These are phyloP conservation scores for Colletotrichum sp. DNA, from an alignment of 2,329 filamentous ascomycete species.

Conservation along the genomic window DNA sequence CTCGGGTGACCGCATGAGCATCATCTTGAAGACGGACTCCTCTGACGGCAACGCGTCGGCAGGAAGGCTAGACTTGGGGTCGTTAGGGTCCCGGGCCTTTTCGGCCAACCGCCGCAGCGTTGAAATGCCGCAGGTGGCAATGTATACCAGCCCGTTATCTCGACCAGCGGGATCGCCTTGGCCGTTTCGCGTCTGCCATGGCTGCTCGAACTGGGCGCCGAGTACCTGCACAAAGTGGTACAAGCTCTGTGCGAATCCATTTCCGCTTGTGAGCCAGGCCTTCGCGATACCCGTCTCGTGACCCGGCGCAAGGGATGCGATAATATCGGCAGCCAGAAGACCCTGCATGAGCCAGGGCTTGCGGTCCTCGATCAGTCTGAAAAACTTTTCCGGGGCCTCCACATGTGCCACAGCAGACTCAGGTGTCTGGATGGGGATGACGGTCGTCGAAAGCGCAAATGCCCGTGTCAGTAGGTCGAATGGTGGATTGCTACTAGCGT, in stretches of 20 bases:
- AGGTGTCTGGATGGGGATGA: slow-evolving; percentile 71
- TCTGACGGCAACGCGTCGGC: slow-evolving; percentile 68
- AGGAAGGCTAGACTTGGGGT: slow-evolving; percentile 56
- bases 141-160: slow-evolving; percentile 62
- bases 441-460: slow-evolving; percentile 85
- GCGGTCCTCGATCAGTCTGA: slow-evolving; percentile 74
- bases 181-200: slow-evolving; percentile 35
- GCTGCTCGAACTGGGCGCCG: slow-evolving; percentile 64
- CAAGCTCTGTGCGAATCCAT: slow-evolving; percentile 83
- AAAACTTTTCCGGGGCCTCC: slow-evolving; percentile 37
- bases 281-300: slow-evolving; percentile 76
- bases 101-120: slow-evolving; percentile 73
- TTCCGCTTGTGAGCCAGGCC: slow-evolving; percentile 82
- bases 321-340: slow-evolving; percentile 86
- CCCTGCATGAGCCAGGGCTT: slow-evolving; percentile 94
- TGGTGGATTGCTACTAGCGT: slow-evolving; percentile 66
- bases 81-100: slow-evolving; percentile 66
- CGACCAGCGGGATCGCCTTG: slow-evolving; percentile 27
- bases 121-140: slow-evolving; percentile 71
- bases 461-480: slow-evolving; percentile 85
- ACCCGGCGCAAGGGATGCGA: slow-evolving; percentile 75
- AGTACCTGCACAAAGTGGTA: slow-evolving; percentile 77
- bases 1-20: slow-evolving; percentile 68
- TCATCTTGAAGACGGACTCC: slow-evolving; percentile 69
- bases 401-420: slow-evolving; percentile 11